phyloP scores from a whole-genome alignment of 139 green algal species.

The Chlorella vulgaris region DNA sequence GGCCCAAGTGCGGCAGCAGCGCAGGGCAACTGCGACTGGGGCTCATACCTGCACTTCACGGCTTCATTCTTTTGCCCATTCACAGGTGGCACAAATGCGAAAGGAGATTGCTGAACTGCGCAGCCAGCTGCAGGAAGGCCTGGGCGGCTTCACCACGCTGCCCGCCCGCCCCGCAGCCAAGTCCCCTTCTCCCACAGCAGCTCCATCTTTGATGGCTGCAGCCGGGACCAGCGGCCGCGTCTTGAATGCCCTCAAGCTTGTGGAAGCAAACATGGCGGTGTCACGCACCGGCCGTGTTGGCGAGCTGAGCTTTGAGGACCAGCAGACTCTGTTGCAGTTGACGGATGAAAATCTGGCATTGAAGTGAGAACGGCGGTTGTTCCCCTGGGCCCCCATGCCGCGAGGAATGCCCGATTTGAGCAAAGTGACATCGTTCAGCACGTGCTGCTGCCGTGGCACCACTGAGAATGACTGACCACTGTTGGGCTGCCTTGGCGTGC shows the following conservation, averaged over 20 bases:
- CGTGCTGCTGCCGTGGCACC: too few species aligned
- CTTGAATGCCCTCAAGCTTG: slow-evolving; percentile 16
- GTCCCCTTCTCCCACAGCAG: neutral
- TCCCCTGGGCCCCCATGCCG: neutral
- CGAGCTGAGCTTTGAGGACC: neutral
- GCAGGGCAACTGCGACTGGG: neutral
- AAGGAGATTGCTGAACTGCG: slow-evolving; percentile 5
- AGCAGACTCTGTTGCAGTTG: slow-evolving; percentile 15
- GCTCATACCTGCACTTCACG: neutral
- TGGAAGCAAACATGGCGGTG: slow-evolving; percentile 20
- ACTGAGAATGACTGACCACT: too few species aligned
- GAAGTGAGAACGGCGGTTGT: neutral
- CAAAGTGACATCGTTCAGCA: neutral
- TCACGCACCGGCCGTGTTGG: neutral
- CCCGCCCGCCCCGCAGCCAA: neutral
- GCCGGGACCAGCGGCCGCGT: neutral
- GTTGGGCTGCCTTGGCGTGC: neutral
- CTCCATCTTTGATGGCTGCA: neutral
- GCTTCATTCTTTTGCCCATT: too few species aligned
- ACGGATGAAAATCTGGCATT: slow-evolving; percentile 14
- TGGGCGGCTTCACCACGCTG: neutral
- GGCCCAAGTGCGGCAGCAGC: neutral
- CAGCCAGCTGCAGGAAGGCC: slow-evolving; percentile 13
- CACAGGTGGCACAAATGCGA: slow-evolving; percentile 2
- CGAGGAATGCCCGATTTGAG: neutral